A percentile compares a stretch with the other conserved stretches of the same genome.
These are phyloP conservation scores for Podosphaera xanthii DNA, from an alignment of 2,329 filamentous ascomycete species.

Conservation along the genomic window DNA sequence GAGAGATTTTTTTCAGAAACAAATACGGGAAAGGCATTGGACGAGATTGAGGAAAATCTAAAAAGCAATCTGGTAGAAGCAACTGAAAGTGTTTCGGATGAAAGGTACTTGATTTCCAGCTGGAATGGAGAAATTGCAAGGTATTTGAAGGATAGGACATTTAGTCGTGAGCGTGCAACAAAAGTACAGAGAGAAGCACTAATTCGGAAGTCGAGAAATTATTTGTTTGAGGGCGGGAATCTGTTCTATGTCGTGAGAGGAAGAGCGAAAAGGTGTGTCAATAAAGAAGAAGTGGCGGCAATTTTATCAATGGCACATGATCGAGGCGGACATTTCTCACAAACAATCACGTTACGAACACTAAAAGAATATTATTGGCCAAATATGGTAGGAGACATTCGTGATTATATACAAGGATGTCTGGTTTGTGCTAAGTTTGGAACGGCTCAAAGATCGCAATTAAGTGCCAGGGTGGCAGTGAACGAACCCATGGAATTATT, in stretches of 20 bases:
- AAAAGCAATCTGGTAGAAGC: too few relatives aligned
- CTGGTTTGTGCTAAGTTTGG: not conserved
- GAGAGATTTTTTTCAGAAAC: too few relatives aligned
- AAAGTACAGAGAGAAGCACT: not conserved
- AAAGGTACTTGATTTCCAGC: too few relatives aligned
- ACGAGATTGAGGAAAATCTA: too few relatives aligned
- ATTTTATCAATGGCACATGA: not conserved
- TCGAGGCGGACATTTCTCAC: not conserved
- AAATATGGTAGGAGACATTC: not conserved
- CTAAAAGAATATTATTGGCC: not conserved
- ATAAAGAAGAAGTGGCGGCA: not conserved
- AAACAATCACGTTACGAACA: not conserved
- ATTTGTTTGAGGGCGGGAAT: not conserved
- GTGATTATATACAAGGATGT: not conserved
- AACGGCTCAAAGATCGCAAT: not conserved
- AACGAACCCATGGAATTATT: not conserved
- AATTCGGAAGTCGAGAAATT: not conserved
- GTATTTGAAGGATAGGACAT: not conserved
- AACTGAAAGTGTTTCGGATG: too few relatives aligned
- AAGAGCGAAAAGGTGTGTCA: not conserved
- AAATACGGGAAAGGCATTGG: too few relatives aligned
- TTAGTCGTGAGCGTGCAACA: not conserved
- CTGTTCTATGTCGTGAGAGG: not conserved
- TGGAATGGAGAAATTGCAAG: too few relatives aligned
- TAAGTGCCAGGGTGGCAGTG: not conserved